Conservation (phyloP, 1,284 basidiomycete species). For the Pseudozyma thailandica region DNA sequence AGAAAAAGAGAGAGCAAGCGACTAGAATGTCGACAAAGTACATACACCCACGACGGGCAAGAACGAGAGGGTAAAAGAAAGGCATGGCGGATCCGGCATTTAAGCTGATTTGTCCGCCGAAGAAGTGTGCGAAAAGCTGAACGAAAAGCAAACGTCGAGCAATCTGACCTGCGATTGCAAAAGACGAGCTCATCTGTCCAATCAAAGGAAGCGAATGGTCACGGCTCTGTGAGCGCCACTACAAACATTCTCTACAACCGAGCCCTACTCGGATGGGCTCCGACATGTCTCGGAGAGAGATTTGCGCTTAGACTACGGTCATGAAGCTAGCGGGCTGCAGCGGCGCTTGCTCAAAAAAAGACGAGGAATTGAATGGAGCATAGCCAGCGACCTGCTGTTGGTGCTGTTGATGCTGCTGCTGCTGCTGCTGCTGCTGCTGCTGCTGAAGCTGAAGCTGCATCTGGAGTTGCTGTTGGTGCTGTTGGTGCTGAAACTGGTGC, state of each 20-base stretch:
- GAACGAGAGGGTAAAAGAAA: not conserved
- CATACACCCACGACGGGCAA: conserved; percentile 6
- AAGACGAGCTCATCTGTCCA: not conserved
- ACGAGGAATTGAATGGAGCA: conserved; percentile 26
- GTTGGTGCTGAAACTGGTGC: conserved; percentile 33
- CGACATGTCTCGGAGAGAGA: too few relatives aligned
- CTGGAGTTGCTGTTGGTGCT: conserved; percentile 18
- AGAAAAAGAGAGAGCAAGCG: not conserved
- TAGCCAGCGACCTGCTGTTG: conserved; percentile 22
- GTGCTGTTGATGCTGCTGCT: conserved; percentile 27
- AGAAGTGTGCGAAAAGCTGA: not conserved
- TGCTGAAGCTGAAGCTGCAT: conserved; percentile 25
- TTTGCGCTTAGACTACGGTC: conserved; percentile 47
- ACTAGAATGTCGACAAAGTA: conserved; percentile 19
- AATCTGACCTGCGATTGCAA: conserved; percentile 26
- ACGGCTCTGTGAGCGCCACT: conserved; percentile 18
- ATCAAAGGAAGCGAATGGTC: not conserved
- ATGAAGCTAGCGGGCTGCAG: conserved; percentile 52
- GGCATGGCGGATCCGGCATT: conserved; percentile 4
- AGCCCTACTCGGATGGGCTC: too few relatives aligned
- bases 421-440: conserved; percentile 9
- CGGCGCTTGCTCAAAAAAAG: conserved; percentile 52
- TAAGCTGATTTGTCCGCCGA: conserved; percentile 4
- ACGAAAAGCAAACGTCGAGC: conserved; percentile 13
- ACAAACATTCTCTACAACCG: too few relatives aligned